phyloP scores from a whole-genome alignment of 768 basidiomycete genomes.

The Boletus subparvulus region DNA sequence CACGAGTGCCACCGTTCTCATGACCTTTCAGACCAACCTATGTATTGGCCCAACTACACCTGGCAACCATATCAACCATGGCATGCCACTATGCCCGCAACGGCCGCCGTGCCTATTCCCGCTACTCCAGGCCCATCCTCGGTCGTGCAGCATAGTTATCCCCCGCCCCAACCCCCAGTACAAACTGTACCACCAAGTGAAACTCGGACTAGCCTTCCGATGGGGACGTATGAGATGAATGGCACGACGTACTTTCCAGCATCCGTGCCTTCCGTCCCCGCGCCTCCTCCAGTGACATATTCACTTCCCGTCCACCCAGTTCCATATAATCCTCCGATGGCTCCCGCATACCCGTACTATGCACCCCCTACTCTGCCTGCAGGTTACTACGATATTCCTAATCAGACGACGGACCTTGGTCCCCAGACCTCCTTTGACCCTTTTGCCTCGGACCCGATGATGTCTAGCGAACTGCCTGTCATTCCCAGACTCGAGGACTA shows the following conservation, averaged over 20 bases:
- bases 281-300: slow-evolving; percentile 5
- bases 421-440: slow-evolving; percentile 18
- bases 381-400: slow-evolving; percentile 1
- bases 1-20: neutral
- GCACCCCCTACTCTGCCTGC: slow-evolving; percentile 3
- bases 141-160: slow-evolving; percentile 3
- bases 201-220: slow-evolving; percentile 7
- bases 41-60: slow-evolving; percentile 16
- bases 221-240: slow-evolving; percentile 23
- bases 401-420: neutral
- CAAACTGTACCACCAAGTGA: neutral
- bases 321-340: slow-evolving; percentile 5
- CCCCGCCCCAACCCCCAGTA: neutral
- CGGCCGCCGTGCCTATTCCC: slow-evolving; percentile 4
- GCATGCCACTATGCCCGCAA: slow-evolving; percentile 28
- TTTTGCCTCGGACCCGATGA: slow-evolving; percentile 19
- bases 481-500: slow-evolving; percentile 8
- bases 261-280: neutral
- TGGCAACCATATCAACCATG: slow-evolving; percentile 26
- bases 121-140: neutral
- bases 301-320: slow-evolving; percentile 4
- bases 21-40: slow-evolving; percentile 8
- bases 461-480: slow-evolving; percentile 12
- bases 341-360: slow-evolving; percentile 10
- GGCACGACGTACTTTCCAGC: slow-evolving; percentile 33